phyloP scores from a whole-genome alignment of 345 rosid species.

The Eutrema japonicum region DNA sequence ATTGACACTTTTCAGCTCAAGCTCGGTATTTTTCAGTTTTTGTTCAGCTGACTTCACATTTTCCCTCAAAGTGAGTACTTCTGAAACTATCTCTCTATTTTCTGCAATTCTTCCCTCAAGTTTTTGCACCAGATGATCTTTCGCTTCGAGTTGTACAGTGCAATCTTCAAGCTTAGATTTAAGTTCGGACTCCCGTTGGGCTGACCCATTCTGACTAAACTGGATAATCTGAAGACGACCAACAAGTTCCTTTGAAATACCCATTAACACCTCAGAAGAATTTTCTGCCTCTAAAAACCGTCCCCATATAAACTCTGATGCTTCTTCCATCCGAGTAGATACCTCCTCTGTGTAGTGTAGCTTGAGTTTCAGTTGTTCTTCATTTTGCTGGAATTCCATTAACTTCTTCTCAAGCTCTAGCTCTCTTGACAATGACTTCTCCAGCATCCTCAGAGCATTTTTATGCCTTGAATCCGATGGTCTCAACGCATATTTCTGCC shows the following conservation, averaged over 20 bases:
- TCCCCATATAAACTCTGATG: constrained; percentile 91
- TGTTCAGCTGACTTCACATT: constrained; percentile 62
- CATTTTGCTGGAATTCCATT: constrained; percentile 58
- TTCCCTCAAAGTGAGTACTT: constrained; percentile 58
- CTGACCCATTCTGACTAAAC: constrained; percentile 62
- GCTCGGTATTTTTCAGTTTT: constrained; percentile 55
- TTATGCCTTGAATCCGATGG: constrained; percentile 63
- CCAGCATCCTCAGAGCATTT: constrained; percentile 68
- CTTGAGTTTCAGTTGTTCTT: constrained; percentile 80
- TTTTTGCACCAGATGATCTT: constrained; percentile 54
- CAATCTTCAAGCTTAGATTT: constrained; percentile 57
- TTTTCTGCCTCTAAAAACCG: constrained; percentile 94
- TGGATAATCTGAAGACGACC: constrained; percentile 71
- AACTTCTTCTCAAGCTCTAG: constrained; percentile 74
- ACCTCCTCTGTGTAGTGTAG: constrained; percentile 80
- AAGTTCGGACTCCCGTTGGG: constrained; percentile 66
- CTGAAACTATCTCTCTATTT: constrained; percentile 49
- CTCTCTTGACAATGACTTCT: constrained; percentile 81
- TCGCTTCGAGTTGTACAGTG: constrained; percentile 50
- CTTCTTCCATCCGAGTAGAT: constrained; percentile 91
- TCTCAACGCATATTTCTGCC: constrained; percentile 47
- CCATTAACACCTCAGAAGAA: constrained; percentile 79
- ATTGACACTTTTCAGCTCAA: constrained; percentile 53
- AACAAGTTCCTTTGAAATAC: constrained; percentile 77
- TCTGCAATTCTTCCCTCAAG: constrained; percentile 60